A percentile compares a stretch with the other conserved stretches of the same genome.
Conservation (phyloP, 129 eudicot species). For the Arctium lappa region DNA sequence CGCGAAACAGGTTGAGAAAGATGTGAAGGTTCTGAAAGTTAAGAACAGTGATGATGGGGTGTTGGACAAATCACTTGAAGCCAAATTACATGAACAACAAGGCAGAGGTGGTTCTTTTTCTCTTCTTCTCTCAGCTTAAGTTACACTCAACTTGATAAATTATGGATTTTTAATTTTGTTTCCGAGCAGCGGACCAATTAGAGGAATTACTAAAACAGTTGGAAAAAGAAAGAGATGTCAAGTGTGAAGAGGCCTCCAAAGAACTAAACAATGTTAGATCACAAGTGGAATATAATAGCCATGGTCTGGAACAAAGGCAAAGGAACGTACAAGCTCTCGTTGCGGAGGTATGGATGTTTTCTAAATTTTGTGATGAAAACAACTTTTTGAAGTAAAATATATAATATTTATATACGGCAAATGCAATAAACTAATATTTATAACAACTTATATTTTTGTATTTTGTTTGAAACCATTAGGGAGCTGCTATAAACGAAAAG, state of each 20-base stretch:
- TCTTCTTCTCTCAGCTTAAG: not conserved
- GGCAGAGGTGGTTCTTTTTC: slow-evolving; percentile 56
- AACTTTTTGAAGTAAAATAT: not conserved
- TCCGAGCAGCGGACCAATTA: slow-evolving; percentile 49
- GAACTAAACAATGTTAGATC: slow-evolving; percentile 48
- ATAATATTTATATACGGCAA: not conserved
- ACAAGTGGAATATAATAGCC: slow-evolving; percentile 61
- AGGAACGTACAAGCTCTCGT: slow-evolving; percentile 54
- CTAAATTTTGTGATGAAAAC: not conserved
- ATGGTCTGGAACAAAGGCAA: slow-evolving; percentile 42
- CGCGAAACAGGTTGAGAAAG: slow-evolving; percentile 74
- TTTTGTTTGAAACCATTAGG: slow-evolving; percentile 39
- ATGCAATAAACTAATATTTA: not conserved
- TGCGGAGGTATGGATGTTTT: slow-evolving; percentile 49
- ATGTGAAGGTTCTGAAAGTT: slow-evolving; percentile 66
- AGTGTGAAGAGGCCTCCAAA: slow-evolving; percentile 42
- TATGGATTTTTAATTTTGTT: not conserved
- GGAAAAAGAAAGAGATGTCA: slow-evolving; percentile 60
- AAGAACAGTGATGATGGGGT: slow-evolving; percentile 62
- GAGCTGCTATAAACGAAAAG: slow-evolving; percentile 50
- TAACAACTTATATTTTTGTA: too few species aligned
- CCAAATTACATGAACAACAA: slow-evolving; percentile 67
- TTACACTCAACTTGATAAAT: not conserved
- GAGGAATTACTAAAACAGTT: slow-evolving; percentile 55
- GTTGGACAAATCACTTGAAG: slow-evolving; percentile 74